These are phyloP conservation scores for Dioszegia aurantiaca DNA, from an alignment of 768 basidiomycete species.

Conservation along the genomic window DNA sequence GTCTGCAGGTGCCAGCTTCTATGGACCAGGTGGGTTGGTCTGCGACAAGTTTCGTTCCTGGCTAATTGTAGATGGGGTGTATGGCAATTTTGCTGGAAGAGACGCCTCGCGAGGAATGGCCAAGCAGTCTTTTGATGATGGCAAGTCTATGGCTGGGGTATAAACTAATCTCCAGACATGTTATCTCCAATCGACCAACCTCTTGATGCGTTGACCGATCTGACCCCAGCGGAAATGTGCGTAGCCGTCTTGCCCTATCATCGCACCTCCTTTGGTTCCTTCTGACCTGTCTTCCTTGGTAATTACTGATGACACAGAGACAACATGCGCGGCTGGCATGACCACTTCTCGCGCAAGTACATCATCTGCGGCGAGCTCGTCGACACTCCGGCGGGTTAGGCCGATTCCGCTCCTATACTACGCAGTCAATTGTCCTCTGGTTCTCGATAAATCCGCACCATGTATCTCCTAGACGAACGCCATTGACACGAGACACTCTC, in stretches of 20 bases:
- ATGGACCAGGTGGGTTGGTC: slow-evolving; percentile 75
- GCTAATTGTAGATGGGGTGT: slow-evolving; percentile 72
- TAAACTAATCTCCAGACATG: slow-evolving; percentile 63
- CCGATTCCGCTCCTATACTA: no score
- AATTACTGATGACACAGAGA: slow-evolving; percentile 58
- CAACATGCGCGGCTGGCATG: slow-evolving; percentile 94
- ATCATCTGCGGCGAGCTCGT: slow-evolving; percentile 84
- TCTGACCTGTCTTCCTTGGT: neutral
- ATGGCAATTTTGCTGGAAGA: slow-evolving; percentile 93
- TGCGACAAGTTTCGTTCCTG: neutral
- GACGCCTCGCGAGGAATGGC: slow-evolving; percentile 97
- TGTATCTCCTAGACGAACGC: no score
- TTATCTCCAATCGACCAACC: slow-evolving; percentile 81
- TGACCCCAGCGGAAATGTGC: slow-evolving; percentile 77
- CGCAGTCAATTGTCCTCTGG: no score
- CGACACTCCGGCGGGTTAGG: slow-evolving; percentile 56
- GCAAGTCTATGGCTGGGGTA: slow-evolving; percentile 55
- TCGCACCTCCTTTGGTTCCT: neutral
- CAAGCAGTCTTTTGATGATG: slow-evolving; percentile 90
- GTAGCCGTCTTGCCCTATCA: slow-evolving; percentile 40
- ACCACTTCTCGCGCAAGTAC: slow-evolving; percentile 90
- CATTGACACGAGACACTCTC: no score
- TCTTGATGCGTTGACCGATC: slow-evolving; percentile 75
- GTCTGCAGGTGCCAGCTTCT: slow-evolving; percentile 81
- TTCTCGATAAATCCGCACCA: no score